A percentile compares a stretch with the other conserved stretches of the same genome.
phyloP scores from a whole-genome alignment of 176 grass and related monocot genomes.

The Hyparrhenia diplandra region DNA sequence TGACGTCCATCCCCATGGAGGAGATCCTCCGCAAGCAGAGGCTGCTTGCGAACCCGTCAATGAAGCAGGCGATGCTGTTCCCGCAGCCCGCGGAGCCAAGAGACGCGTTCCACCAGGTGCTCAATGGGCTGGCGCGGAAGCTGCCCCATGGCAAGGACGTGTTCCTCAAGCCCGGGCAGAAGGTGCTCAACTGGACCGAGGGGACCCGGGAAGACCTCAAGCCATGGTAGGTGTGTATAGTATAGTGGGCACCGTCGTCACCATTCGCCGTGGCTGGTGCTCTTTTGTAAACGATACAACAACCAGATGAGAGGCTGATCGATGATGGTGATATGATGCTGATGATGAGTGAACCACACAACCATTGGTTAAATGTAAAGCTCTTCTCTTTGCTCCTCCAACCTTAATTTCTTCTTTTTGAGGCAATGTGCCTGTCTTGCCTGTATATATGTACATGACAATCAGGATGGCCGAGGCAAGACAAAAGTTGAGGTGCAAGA shows the following conservation, averaged over 20 bases:
- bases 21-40: slow-evolving; percentile 63
- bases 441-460: neutral
- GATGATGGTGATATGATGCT: neutral
- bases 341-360: slow-evolving; percentile 26
- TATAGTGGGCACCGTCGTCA: neutral
- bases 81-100: slow-evolving; percentile 47
- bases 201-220: slow-evolving; percentile 52
- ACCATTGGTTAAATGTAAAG: slow-evolving; percentile 43
- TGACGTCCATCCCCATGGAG: slow-evolving; percentile 56
- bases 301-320: neutral
- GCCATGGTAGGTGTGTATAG: slow-evolving; percentile 50
- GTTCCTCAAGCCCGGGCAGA: slow-evolving; percentile 50
- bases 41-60: slow-evolving; percentile 58
- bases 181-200: slow-evolving; percentile 66
- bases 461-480: neutral
- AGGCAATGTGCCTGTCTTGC: slow-evolving; percentile 24
- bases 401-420: slow-evolving; percentile 36
- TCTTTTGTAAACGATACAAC: neutral
- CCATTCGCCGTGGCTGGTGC: neutral
- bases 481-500: neutral
- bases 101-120: slow-evolving; percentile 73
- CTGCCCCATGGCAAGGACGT: slow-evolving; percentile 41
- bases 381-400: neutral
- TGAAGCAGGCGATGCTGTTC: slow-evolving; percentile 78
- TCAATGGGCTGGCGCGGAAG: slow-evolving; percentile 54